Base-by-base conservation (phyloP, 345 rosid genomes). In the Hevea brasiliensis region DNA sequence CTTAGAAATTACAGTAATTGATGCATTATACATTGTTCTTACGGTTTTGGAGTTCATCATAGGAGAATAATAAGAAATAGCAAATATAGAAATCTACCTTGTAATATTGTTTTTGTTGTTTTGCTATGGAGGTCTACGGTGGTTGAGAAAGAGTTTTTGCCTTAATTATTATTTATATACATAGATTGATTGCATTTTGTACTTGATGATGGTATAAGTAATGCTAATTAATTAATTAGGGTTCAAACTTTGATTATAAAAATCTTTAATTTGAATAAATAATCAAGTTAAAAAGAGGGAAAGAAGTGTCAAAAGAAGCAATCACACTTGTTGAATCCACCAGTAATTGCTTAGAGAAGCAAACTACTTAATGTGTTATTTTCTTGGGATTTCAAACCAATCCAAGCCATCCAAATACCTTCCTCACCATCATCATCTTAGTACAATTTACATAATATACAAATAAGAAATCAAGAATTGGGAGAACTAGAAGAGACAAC, bases 321-420 rank as follows among this genome's bases (percentile, higher is more conserved):
- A 44, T 26, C 47, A 20, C 55, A 70, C 73, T 65, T 55, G 41
- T 40, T 65, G 51, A 59, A 2, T 68, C 67, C 32, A 44, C 62
- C 76, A 58, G 51, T 71, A 8, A 70, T 56, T 72, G 65, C 24
- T 61, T 68, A 51, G 41, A 72, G 45, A 62, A 69, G 71, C 45
- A 63, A 69, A 37, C 1, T 23, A 24, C 11, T 44, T 0, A 47
- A 61, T 42, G 2, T 3, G 48, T 18, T 26, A n/a, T 15, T 2
- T 42, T 17, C 21, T 9, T 24, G 18, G 32, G 27, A 48, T 59
- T 42, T 42, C 57, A 10, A 24, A 8, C 26, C 12, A 23, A 51
- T 50, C 37, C 35, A 35, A 60, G 17, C 5, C 51, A 8, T 54
- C 12, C 42, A 42, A 70, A 61, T 48, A 8, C 55, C 54, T 24